Percentiles rank a stretch among this genome's conserved stretches.
phyloP scores from a whole-genome alignment of 495 filamentous ascomycete species.

The Opeltia flavorubescens region DNA sequence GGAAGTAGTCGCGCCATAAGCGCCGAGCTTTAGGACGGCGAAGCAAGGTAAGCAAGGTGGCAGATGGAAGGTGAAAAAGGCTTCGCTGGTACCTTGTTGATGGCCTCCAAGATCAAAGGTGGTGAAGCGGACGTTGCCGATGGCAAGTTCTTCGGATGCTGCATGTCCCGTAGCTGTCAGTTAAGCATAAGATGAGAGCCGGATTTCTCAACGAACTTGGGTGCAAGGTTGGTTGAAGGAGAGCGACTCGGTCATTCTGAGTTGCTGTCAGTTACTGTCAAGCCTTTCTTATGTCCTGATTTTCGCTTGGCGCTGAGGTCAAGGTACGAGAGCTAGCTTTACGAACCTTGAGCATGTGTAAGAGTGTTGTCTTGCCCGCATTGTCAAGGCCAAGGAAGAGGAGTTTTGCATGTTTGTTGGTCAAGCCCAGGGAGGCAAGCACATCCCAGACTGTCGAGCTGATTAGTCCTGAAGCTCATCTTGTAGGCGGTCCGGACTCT shows the following conservation, averaged over 20 bases:
- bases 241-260: conserved; percentile 87
- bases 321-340: not conserved
- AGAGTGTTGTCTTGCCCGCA: conserved; percentile 89
- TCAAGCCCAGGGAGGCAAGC: conserved; percentile 74
- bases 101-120: conserved; percentile 97
- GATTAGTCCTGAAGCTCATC: conserved; percentile 9
- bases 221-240: conserved; percentile 80
- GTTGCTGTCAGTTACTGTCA: not conserved
- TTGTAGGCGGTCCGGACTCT: not conserved
- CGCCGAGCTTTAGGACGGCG: conserved; percentile 53
- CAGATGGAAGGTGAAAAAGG: conserved; percentile 1
- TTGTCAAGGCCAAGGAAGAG: conserved; percentile 93
- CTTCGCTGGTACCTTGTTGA: conserved; percentile 57
- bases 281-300: not conserved
- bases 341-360: conserved; percentile 85
- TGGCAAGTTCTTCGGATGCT: conserved; percentile 92
- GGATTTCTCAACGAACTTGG: conserved; percentile 41
- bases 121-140: conserved; percentile 92
- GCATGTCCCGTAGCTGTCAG: conserved; percentile 7
- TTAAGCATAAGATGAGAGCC: not conserved
- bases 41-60: conserved; percentile 1
- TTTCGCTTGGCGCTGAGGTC: not conserved
- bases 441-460: conserved; percentile 68
- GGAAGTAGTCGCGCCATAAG: conserved; percentile 97
- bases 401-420: conserved; percentile 93